Base-by-base conservation (phyloP, 345 rosid genomes). In the Mangifera indica region DNA sequence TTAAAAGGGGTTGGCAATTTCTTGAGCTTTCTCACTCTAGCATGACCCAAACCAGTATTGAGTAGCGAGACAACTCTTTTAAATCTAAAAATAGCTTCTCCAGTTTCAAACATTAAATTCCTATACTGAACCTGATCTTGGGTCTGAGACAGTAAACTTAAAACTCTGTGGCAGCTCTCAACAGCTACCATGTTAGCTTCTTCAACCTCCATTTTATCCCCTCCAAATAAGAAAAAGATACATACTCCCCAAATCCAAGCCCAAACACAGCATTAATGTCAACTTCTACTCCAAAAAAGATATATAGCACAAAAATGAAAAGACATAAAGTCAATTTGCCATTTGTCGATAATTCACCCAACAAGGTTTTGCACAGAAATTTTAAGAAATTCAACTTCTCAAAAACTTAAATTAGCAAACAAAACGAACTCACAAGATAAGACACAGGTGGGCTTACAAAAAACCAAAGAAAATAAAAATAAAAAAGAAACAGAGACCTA, bases 21-120 rank as follows among this genome's bases (percentile, higher is more conserved):
- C 83, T 84, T 89, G n/a, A 84, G 72, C 81, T 86, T 89, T 79
- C 98, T 87, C 44, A 91, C 92, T 88, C 99, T 88, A 10, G 98
- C 96, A 86, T 93, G 99, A 75, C 98, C 97, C 79, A 88, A 87
- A 74, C 89, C 82, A 56, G 67, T 79, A 66, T 88, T 81, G 57
- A 95, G 76, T 79, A 95, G 85, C 79, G 83, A 91, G 79, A 77
- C 81, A 58, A 95, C 97, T 80, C 84, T 93, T 77, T 89, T 91
- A 79, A 95, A 92, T 91, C 81, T 85, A 81, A 72, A 85, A 68
- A 95, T 93, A 81, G 96, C 97, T 63, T 95, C 97, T 63, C 84
- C 87, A 71, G 92, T 88, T 77, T 91, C 93, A 65, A 80, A 75
- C 81, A 84, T 85, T 54, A 93, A 81, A 84, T 80, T 85, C 78